Conservation (phyloP, 495 filamentous ascomycete genomes). For the Neurospora sp. region DNA sequence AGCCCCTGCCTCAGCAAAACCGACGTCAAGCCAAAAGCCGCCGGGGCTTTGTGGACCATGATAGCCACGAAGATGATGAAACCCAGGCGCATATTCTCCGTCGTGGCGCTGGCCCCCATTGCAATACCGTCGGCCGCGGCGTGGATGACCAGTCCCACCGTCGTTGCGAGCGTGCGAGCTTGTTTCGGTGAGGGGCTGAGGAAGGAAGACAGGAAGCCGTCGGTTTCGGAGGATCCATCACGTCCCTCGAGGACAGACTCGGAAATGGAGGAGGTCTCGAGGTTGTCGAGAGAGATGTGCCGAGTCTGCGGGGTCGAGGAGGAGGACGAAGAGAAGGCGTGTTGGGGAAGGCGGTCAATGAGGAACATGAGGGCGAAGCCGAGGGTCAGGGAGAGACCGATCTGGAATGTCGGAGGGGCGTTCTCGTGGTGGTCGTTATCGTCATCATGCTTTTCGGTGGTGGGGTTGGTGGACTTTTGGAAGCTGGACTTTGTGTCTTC, state of each 20-base stretch:
- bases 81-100: conserved; percentile 58
- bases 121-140: conserved; percentile 95
- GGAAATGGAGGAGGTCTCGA: conserved; percentile 40
- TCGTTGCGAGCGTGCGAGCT: conserved; percentile 56
- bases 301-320: conserved; percentile 42
- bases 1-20: conserved; percentile 81
- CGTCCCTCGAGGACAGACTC: conserved; percentile 11
- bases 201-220: conserved; percentile 40
- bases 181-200: conserved; percentile 40
- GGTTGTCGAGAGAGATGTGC: conserved; percentile 74
- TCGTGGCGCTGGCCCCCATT: conserved; percentile 73
- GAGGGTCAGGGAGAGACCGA: conserved; percentile 75
- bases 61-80: conserved; percentile 93
- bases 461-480: not conserved
- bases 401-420: conserved; percentile 45
- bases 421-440: conserved; percentile 18
- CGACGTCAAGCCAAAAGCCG: conserved; percentile 87
- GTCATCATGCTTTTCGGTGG: conserved; percentile 5
- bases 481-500: not conserved
- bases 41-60: conserved; percentile 94
- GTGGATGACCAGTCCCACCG: conserved; percentile 89
- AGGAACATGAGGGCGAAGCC: conserved; percentile 98
- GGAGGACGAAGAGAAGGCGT: conserved; percentile 46
- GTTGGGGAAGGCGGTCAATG: conserved; percentile 76
- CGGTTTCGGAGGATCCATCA: conserved; percentile 26